Conservation (phyloP, 257 asterid genomes). For the Solanum boliviense region DNA sequence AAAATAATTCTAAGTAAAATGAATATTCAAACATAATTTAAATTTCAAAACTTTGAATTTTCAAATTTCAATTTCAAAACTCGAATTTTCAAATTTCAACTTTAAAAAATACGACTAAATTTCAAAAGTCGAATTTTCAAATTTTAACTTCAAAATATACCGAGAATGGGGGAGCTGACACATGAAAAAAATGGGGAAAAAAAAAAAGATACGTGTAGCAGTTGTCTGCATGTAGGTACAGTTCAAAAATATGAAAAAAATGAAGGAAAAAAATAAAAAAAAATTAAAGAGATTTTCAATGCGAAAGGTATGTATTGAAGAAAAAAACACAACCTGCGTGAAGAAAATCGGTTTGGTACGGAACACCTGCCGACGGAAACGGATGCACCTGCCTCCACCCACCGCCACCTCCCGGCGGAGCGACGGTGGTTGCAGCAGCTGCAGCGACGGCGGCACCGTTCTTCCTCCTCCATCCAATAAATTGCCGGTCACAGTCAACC, state of each 20-base stretch:
- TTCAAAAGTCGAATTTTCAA: neutral
- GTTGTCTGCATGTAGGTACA: neutral
- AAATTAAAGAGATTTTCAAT: neutral
- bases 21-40: too few species aligned
- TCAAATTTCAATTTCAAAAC: neutral
- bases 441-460: neutral
- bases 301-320: neutral
- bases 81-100: neutral
- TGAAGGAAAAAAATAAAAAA: neutral
- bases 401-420: slow-evolving; percentile 11
- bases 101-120: neutral
- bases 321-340: slow-evolving; percentile 48
- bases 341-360: slow-evolving; percentile 37
- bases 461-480: slow-evolving; percentile 30
- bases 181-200: neutral
- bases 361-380: slow-evolving; percentile 24
- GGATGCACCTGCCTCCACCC: slow-evolving; percentile 37
- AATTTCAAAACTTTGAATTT: too few species aligned
- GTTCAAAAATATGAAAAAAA: neutral
- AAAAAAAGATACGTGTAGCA: neutral
- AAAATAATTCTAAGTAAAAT: too few species aligned
- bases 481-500: slow-evolving; percentile 5
- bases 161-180: neutral
- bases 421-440: neutral
- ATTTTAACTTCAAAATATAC: neutral